Percentiles rank a stretch among this genome's conserved stretches.
phyloP scores from a whole-genome alignment of 2,329 filamentous ascomycete species.

The Stachybotrys chlorohalonatus region DNA sequence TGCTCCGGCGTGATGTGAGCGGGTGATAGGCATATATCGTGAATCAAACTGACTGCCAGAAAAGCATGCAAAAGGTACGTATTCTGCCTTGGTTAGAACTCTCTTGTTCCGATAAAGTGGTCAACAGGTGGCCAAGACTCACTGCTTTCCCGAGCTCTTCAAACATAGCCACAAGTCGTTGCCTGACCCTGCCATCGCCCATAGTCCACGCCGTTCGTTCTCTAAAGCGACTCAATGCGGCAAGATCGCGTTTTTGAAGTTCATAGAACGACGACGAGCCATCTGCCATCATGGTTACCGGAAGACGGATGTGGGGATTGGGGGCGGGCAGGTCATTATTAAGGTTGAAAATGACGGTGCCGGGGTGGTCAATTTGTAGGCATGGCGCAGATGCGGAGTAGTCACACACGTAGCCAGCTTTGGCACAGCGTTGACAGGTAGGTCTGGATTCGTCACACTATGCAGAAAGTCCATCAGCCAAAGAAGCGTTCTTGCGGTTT shows the following conservation, averaged over 20 bases:
- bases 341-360: constrained; percentile 8
- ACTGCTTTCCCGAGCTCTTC: constrained; percentile 30
- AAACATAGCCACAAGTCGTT: constrained; percentile 24
- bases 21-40: constrained; percentile 35
- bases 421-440: constrained; percentile 35
- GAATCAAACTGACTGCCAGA: constrained; percentile 41
- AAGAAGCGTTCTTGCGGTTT: background rate
- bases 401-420: constrained; percentile 38
- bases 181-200: constrained; percentile 18
- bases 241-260: constrained; percentile 21
- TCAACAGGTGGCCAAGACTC: constrained; percentile 6
- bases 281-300: constrained; percentile 11
- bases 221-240: constrained; percentile 31
- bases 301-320: constrained; percentile 9
- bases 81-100: constrained; percentile 20
- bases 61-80: constrained; percentile 46
- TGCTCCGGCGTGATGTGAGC: constrained; percentile 10
- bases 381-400: constrained; percentile 23
- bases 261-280: constrained; percentile 14
- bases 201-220: constrained; percentile 31
- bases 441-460: constrained; percentile 47
- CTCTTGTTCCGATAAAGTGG: background rate
- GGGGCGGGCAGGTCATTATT: constrained; percentile 1
- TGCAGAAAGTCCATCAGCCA: constrained; percentile 1
- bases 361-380: constrained; percentile 11